phyloP scores from a whole-genome alignment of 1,284 basidiomycete genomes.

The Ceratobasidium sp. region DNA sequence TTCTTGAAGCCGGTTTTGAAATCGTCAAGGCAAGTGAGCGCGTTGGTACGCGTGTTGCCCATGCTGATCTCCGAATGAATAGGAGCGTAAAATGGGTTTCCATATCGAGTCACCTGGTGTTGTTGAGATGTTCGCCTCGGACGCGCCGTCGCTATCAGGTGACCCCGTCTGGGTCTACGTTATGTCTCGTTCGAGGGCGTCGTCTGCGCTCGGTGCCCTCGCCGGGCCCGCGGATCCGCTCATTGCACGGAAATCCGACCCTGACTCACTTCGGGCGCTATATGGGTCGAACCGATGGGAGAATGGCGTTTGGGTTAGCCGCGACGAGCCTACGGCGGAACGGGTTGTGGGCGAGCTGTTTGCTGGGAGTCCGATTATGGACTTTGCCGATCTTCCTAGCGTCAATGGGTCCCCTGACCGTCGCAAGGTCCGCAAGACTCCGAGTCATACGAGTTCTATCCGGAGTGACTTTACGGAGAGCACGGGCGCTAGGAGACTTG shows the following conservation, averaged over 20 bases:
- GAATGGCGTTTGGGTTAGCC: constrained; percentile 78
- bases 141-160: constrained; percentile 54
- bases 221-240: constrained; percentile 62
- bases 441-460: constrained; percentile 43
- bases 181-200: constrained; percentile 81
- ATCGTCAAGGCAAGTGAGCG: constrained; percentile 45
- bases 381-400: constrained; percentile 70
- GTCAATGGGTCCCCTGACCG: constrained; percentile 81
- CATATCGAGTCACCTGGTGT: constrained; percentile 47
- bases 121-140: constrained; percentile 46
- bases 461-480: constrained; percentile 45
- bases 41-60: neutral
- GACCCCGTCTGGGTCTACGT: constrained; percentile 89
- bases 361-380: constrained; percentile 41
- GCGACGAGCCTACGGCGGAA: constrained; percentile 74
- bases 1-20: constrained; percentile 49
- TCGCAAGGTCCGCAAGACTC: constrained; percentile 61
- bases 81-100: constrained; percentile 50
- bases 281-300: constrained; percentile 69
- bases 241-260: constrained; percentile 66
- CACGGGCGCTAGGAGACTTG: constrained; percentile 55
- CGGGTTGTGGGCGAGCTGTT: constrained; percentile 68
- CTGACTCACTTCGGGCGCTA: constrained; percentile 74
- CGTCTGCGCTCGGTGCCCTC: constrained; percentile 61
- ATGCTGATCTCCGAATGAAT: neutral